phyloP scores from a whole-genome alignment of 441 rosid species.

The Syzygium malaccense region DNA sequence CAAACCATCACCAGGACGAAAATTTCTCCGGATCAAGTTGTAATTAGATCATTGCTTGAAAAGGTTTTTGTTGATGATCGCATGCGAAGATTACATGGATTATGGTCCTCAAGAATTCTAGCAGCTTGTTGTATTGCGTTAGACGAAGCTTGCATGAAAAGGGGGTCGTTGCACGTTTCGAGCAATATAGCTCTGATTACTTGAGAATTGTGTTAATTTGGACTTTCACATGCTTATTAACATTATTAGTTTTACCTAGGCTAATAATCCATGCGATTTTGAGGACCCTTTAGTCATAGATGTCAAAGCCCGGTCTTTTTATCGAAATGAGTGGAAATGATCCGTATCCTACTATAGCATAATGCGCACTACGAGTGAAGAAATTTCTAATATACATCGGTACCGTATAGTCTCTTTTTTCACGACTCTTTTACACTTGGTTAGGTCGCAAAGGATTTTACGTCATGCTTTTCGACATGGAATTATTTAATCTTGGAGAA shows the following conservation, averaged over 20 bases:
- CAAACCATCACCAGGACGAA: not conserved
- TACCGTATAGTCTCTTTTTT: not conserved
- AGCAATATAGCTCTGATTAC: not conserved
- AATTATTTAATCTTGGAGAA: not conserved
- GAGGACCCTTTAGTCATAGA: not conserved
- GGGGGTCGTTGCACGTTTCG: not conserved
- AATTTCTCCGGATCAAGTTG: not conserved
- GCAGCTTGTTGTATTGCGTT: not conserved
- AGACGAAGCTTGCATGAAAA: not conserved
- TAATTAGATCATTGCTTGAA: not conserved
- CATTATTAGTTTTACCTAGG: not conserved
- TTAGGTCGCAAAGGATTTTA: not conserved
- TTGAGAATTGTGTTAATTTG: not conserved
- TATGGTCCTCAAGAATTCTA: not conserved
- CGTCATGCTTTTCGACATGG: not conserved
- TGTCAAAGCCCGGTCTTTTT: not conserved
- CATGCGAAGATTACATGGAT: not conserved
- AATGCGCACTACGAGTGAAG: fast-evolving
- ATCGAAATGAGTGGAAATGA: not conserved
- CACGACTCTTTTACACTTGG: not conserved
- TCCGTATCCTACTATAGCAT: not conserved
- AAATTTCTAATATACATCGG: not conserved
- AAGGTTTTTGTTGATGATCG: not conserved
- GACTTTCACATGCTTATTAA: not conserved
- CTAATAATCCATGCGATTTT: not conserved